Base-by-base conservation (phyloP, 2,329 filamentous ascomycete species). In the Aplosporella prunicola region DNA sequence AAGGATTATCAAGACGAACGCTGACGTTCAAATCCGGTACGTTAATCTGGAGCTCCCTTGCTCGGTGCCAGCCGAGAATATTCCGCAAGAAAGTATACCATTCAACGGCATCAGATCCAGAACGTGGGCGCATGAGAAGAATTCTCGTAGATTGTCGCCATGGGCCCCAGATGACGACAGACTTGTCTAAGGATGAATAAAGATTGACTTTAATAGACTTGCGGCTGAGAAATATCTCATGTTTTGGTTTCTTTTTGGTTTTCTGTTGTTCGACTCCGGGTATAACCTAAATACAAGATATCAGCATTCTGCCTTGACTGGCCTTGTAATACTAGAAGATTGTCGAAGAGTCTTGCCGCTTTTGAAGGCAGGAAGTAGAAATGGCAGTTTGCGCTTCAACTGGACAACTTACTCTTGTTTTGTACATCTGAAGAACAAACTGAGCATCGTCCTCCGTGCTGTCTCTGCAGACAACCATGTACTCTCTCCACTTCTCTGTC, bases 41-140 rank as follows among this genome's bases (percentile, higher is more conserved):
- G 42, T 72, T 68, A 46, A 82, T 68, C 37, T 75, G 67, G 8
- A 82, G 61, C 20, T 68, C 69, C 24, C 64, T 62, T 4, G 73
- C 65, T 37, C 74, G 67, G 30, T 67, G 63, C 67, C 69, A 74
- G 24, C 78, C 78, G 14, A 81, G 59, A 6, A 71, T 62, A 35
- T 73, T 71, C 9, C 70, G 64, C 10, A 82, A 60, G 45, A 80
- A 80, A 0, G 76, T 80, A 50, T 77, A 80, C 78, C 78, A 82
- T 51, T 82, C 78, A 8, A 78, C 71, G 5, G 76, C 72, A 47
- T 72, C 73, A 5, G 74, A 71, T 2, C 69, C 66, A 13, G 77
- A 78, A 9, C 72, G 68, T 5, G 77, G 68, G 20, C 74, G 69
- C 55, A 82, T 67, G 42, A 81, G 76, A 45, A 71, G 73, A 30